phyloP scores from a whole-genome alignment of 2,329 filamentous ascomycete species.

The Trichoderma sp. region DNA sequence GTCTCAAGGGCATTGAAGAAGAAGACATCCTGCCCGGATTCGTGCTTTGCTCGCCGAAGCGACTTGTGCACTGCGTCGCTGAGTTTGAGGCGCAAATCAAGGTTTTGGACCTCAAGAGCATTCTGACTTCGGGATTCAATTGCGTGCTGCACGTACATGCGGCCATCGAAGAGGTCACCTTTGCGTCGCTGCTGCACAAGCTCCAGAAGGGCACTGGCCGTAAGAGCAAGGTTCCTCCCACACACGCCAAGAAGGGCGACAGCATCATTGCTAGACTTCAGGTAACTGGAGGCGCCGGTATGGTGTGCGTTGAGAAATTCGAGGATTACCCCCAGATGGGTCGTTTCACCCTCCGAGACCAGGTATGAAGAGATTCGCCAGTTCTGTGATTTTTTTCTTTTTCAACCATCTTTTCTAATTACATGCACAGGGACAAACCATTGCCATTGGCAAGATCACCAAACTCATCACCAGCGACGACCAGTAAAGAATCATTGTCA shows the following conservation, averaged over 20 bases:
- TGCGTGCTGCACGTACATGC: conserved; percentile 97
- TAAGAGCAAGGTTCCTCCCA: conserved; percentile 90
- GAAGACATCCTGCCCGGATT: conserved; percentile 96
- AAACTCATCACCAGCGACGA: conserved; percentile 62
- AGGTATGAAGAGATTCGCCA: conserved; percentile 52
- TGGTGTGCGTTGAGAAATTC: conserved; percentile 90
- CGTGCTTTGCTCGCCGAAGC: conserved; percentile 92
- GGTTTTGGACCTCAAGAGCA: conserved; percentile 91
- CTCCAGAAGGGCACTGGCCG: conserved; percentile 91
- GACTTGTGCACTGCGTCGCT: conserved; percentile 85
- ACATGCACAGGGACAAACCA: conserved; percentile 80
- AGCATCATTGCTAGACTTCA: conserved; percentile 92
- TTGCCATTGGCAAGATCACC: conserved; percentile 98
- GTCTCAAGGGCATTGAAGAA: conserved; percentile 92
- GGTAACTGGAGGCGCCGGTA: conserved; percentile 79
- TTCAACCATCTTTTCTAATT: background rate
- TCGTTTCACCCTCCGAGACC: conserved; percentile 85
- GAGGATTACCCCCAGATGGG: conserved; percentile 96
- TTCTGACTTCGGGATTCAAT: conserved; percentile 93
- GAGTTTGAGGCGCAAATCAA: conserved; percentile 96
- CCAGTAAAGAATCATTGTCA: background rate
- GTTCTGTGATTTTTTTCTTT: background rate
- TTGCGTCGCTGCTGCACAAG: conserved; percentile 84
- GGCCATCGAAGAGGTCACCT: conserved; percentile 96
- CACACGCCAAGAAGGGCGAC: conserved; percentile 79